Percentiles rank a stretch among this genome's conserved stretches.
These are phyloP conservation scores for Candida oleophila DNA, from an alignment of 805 yeast species.

Conservation along the genomic window DNA sequence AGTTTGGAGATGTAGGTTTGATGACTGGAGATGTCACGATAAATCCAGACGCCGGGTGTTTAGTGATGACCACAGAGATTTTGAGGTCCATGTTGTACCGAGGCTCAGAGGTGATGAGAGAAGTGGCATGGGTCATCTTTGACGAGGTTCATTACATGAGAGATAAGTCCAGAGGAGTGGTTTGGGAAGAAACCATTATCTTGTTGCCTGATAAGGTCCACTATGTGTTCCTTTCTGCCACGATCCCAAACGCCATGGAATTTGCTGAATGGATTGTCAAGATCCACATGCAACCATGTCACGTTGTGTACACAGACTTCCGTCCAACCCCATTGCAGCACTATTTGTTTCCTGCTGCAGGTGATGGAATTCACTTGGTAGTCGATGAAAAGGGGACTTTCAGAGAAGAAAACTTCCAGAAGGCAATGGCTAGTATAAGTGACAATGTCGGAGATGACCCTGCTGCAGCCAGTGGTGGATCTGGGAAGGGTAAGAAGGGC, in stretches of 20 bases:
- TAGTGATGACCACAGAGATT: slow-evolving; percentile 99
- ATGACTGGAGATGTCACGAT: slow-evolving; percentile 99
- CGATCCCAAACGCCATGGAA: slow-evolving; percentile 97
- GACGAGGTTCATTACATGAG: slow-evolving; percentile 99
- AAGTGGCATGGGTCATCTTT: slow-evolving; percentile 97
- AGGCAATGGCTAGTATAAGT: slow-evolving; percentile 93
- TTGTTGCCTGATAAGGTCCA: slow-evolving; percentile 94
- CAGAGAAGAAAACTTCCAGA: slow-evolving; percentile 96
- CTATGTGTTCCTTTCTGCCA: slow-evolving; percentile 90
- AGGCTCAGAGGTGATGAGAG: slow-evolving; percentile 97
- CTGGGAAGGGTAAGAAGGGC: slow-evolving; percentile 63
- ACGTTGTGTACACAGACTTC: slow-evolving; percentile 97
- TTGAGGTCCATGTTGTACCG: slow-evolving; percentile 93
- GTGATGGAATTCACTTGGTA: slow-evolving; percentile 95
- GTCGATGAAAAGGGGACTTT: slow-evolving; percentile 96
- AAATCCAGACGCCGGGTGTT: slow-evolving; percentile 96
- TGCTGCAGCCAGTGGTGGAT: slow-evolving; percentile 50
- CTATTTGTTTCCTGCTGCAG: slow-evolving; percentile 96
- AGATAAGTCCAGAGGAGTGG: slow-evolving; percentile 97
- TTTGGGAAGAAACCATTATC: slow-evolving; percentile 98
- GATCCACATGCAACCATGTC: slow-evolving; percentile 95
- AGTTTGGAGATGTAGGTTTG: slow-evolving; percentile 94
- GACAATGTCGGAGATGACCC: slow-evolving; percentile 86
- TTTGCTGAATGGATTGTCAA: slow-evolving; percentile 98
- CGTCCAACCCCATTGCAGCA: slow-evolving; percentile 99